Base-by-base conservation (phyloP, 1,284 basidiomycete species). In the Microbotryum violaceum region DNA sequence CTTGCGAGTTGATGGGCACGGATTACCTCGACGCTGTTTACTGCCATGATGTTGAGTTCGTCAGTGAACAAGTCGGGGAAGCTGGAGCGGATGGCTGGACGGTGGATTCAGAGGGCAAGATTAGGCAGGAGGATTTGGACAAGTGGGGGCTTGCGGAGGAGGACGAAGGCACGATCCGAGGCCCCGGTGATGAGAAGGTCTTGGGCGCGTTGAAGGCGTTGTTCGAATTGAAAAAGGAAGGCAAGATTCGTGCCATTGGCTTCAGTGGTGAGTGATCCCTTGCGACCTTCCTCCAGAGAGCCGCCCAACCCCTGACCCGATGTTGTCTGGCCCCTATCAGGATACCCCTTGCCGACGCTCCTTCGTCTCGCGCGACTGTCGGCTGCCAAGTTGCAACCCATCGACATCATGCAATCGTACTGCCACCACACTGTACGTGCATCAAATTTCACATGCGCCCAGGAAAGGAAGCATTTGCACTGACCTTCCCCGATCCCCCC, bases 31-130 rank as follows among this genome's bases (percentile, higher is more conserved):
- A 94, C 71, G 81, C 58, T 44, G 88, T 93, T 2, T 93, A 91
- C 71, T 79, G 97, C 45, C 94, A 98, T 74, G 94, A 97, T 74
- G 82, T 89, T 62, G 94, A 98, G 78, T 97, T 88, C 71, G 83
- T 96, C 14, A 82, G 53, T 49, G 66, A 72, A 51, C 55, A 63
- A 49, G 42, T 66, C 76, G 65, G 31, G 23, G 62, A 58, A 46
- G 62, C 61, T 2, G 60, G 59, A 9, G 49, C 70, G n/a, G 72
- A 66, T 6, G 68, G 69, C 0, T 61, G 62, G 29, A 70, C 61
- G 6, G 65, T 68, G n/a, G 61, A 37, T 14, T 51, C 58, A 12
- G 63, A 74, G 1, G 63, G 73, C 25, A 67, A 71, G 31, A 58
- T 70, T 14, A 57, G 61, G 6, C 45, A 56, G 14, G 62, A 62